phyloP scores from a whole-genome alignment of 2,329 filamentous ascomycete species.

The Clonostachys rhizophaga region DNA sequence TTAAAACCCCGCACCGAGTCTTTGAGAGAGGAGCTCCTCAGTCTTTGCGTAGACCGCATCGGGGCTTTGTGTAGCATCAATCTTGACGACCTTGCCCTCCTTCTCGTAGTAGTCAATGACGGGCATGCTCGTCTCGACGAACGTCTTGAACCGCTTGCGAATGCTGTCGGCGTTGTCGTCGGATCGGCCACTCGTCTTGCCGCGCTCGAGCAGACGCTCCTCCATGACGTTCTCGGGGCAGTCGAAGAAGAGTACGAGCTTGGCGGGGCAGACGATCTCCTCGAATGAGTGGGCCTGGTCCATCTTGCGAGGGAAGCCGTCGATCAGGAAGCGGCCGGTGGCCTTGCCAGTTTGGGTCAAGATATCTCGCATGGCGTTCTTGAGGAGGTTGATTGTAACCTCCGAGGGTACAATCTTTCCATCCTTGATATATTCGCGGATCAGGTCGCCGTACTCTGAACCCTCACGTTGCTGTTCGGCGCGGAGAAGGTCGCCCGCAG shows the following conservation, averaged over 20 bases:
- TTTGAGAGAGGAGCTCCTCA: constrained; percentile 40
- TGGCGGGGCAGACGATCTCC: constrained; percentile 75
- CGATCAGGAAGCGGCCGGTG: constrained; percentile 68
- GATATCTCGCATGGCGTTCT: constrained; percentile 74
- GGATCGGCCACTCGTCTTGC: constrained; percentile 84
- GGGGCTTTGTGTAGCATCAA: constrained; percentile 66
- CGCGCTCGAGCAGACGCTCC: constrained; percentile 75
- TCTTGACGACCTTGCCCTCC: constrained; percentile 73
- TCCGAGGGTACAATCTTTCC: constrained; percentile 98
- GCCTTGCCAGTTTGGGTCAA: constrained; percentile 17
- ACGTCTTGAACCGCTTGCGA: constrained; percentile 91
- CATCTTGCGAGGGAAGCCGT: constrained; percentile 92
- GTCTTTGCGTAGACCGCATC: constrained; percentile 56
- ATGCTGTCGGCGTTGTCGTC: constrained; percentile 97
- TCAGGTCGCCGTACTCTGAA: constrained; percentile 86
- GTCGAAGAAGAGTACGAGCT: constrained; percentile 90
- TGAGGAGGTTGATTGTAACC: constrained; percentile 87
- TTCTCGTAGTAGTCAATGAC: constrained; percentile 82
- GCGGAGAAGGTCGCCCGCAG: constrained; percentile 87
- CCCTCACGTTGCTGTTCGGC: constrained; percentile 87
- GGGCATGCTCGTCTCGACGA: constrained; percentile 95
- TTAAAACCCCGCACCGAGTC: constrained; percentile 34
- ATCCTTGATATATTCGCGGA: constrained; percentile 89
- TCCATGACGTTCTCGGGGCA: constrained; percentile 90
- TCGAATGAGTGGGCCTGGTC: constrained; percentile 96